Conservation (phyloP, 495 filamentous ascomycete species). For the Melanomma pulvis-pyrius region DNA sequence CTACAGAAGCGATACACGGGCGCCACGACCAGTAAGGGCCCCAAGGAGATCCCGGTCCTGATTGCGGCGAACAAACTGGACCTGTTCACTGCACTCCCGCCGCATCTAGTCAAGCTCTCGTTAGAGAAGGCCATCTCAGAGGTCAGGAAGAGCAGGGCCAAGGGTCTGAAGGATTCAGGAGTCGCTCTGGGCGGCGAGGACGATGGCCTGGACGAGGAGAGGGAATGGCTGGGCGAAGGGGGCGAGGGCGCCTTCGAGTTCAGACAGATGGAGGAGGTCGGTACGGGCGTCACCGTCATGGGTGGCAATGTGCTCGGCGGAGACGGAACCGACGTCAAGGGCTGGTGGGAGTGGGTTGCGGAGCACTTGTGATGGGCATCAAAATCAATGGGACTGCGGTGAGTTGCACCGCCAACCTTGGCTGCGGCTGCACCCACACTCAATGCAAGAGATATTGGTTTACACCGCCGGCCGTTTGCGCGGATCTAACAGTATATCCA, state of each 20-base stretch:
- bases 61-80: constrained; percentile 94
- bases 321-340: constrained; percentile 67
- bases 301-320: constrained; percentile 53
- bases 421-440: background rate
- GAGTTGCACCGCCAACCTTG: constrained; percentile 10
- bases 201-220: constrained; percentile 64
- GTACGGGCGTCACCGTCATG: constrained; percentile 74
- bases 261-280: constrained; percentile 76
- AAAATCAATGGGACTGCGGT: background rate
- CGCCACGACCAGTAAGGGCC: constrained; percentile 60
- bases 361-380: constrained; percentile 35
- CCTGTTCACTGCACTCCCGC: constrained; percentile 88
- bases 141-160: constrained; percentile 74
- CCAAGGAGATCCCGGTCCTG: constrained; percentile 69
- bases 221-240: constrained; percentile 80
- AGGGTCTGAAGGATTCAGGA: constrained; percentile 78
- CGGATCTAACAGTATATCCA: background rate
- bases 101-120: constrained; percentile 69
- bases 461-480: constrained; percentile 3
- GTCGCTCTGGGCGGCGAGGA: constrained; percentile 59
- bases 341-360: constrained; percentile 89
- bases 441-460: constrained; percentile 1
- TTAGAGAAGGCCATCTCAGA: constrained; percentile 82
- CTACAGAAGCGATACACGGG: constrained; percentile 74
- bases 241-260: constrained; percentile 78